Evolutionary conservation across 2,329 filamentous ascomycete genomes (phyloP).

Genomic region (Claviceps africana): DNA sequence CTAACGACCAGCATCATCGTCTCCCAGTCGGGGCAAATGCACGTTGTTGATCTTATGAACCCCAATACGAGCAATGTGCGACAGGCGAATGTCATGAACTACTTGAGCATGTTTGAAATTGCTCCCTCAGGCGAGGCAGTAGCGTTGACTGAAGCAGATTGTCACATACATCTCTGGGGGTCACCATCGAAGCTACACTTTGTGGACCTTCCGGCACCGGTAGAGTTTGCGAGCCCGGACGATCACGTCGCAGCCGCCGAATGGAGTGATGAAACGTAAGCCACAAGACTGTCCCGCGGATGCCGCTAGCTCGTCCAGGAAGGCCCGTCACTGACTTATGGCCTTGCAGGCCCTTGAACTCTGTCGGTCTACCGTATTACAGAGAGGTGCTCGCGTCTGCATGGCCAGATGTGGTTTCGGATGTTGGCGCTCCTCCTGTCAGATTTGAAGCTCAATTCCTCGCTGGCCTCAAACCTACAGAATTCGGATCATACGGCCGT

Average conservation of each 20-base stretch:
- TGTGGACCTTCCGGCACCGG: constrained; percentile 63
- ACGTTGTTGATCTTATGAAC: constrained; percentile 91
- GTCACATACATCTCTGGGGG: constrained; percentile 74
- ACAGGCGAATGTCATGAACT: constrained; percentile 63
- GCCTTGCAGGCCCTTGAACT: constrained; percentile 54
- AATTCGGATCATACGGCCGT: constrained; percentile 65
- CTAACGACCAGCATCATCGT: constrained; percentile 89
- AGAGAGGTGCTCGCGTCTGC: constrained; percentile 74
- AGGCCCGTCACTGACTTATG: constrained; percentile 5
- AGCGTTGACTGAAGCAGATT: constrained; percentile 66
- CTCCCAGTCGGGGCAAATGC: constrained; percentile 83
- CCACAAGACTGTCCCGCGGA: constrained; percentile 3
- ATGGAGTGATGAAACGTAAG: constrained; percentile 58
- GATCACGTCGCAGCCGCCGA: constrained; percentile 46
- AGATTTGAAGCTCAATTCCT: constrained; percentile 62
- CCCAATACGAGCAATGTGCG: constrained; percentile 75
- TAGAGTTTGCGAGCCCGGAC: constrained; percentile 60
- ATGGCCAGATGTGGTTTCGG: constrained; percentile 77
- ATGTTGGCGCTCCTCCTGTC: constrained; percentile 68
- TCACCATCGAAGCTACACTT: constrained; percentile 77
- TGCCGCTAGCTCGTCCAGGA: background rate
- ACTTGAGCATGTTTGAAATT: constrained; percentile 69
- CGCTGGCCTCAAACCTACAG: constrained; percentile 51
- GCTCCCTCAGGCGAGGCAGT: constrained; percentile 79
- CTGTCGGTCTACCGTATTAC: constrained; percentile 86